phyloP scores from a whole-genome alignment of 2,329 filamentous ascomycete genomes.

The Diplodia corticola region DNA sequence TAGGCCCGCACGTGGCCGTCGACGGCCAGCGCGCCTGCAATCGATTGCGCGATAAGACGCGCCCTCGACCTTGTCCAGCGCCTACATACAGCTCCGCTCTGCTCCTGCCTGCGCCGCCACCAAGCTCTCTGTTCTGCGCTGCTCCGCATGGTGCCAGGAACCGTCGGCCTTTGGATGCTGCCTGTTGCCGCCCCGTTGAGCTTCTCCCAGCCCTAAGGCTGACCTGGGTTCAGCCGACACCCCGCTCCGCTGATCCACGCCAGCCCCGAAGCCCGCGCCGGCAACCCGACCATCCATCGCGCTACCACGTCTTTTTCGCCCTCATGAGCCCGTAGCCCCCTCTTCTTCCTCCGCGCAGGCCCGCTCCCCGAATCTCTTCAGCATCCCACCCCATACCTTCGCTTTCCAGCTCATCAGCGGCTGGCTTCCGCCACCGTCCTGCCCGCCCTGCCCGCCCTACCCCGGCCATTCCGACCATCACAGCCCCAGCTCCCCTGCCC shows the following conservation, averaged over 20 bases:
- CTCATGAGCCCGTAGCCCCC: slow-evolving; percentile 3
- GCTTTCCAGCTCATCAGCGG: neutral
- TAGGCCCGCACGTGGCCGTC: slow-evolving; percentile 2
- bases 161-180: neutral
- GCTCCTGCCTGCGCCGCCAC: neutral
- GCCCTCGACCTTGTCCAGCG: neutral
- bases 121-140: neutral
- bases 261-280: neutral
- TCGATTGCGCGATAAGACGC: slow-evolving; percentile 19
- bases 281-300: neutral
- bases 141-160: neutral
- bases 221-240: neutral
- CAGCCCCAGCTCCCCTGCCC: neutral
- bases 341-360: slow-evolving; percentile 1
- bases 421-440: neutral
- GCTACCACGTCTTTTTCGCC: slow-evolving; percentile 2
- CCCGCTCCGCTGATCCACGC: slow-evolving; percentile 2
- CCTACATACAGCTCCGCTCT: neutral
- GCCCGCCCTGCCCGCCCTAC: neutral
- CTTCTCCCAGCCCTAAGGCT: slow-evolving; percentile 15
- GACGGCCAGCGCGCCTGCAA: slow-evolving; percentile 1
- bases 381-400: neutral
- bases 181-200: neutral
- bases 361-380: neutral
- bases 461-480: neutral